These are phyloP conservation scores for Niveomyces coronatus DNA, from an alignment of 2,329 filamentous ascomycete species.

Conservation along the genomic window DNA sequence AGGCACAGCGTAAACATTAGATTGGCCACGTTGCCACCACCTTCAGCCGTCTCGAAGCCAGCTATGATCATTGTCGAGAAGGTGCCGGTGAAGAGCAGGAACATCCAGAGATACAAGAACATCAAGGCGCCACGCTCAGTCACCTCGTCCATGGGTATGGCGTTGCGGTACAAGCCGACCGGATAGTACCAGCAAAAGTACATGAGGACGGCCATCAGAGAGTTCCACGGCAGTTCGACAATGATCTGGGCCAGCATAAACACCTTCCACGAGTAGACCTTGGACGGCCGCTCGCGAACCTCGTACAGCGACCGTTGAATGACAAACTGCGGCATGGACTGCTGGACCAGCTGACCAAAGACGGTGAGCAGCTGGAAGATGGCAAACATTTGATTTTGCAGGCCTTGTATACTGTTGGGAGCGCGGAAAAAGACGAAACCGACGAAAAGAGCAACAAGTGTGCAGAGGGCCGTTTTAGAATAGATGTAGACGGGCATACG, in stretches of 20 bases:
- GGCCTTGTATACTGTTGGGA: constrained; percentile 60
- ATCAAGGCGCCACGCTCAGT: constrained; percentile 64
- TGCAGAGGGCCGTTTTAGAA: constrained; percentile 62
- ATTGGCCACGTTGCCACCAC: constrained; percentile 65
- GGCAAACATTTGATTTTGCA: constrained; percentile 79
- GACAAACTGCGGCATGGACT: constrained; percentile 81
- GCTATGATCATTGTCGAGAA: constrained; percentile 73
- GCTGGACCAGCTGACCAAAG: constrained; percentile 69
- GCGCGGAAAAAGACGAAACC: constrained; percentile 72
- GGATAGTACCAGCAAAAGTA: constrained; percentile 82
- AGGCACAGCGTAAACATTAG: constrained; percentile 62
- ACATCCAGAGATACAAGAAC: constrained; percentile 65
- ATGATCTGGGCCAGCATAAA: constrained; percentile 78
- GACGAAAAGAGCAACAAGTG: constrained; percentile 60
- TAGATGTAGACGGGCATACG: constrained; percentile 83
- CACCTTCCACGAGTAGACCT: constrained; percentile 75
- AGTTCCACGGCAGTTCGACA: constrained; percentile 80
- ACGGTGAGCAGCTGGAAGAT: constrained; percentile 78
- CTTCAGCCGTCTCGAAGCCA: constrained; percentile 64
- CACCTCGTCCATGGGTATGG: constrained; percentile 47
- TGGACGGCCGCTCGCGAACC: constrained; percentile 73
- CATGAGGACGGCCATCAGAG: constrained; percentile 64
- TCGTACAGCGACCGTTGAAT: constrained; percentile 75
- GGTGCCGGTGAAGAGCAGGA: constrained; percentile 72
- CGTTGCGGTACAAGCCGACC: constrained; percentile 65